These are phyloP conservation scores for Dryadomyces quercivorus DNA, from an alignment of 2,329 filamentous ascomycete genomes.

Conservation along the genomic window DNA sequence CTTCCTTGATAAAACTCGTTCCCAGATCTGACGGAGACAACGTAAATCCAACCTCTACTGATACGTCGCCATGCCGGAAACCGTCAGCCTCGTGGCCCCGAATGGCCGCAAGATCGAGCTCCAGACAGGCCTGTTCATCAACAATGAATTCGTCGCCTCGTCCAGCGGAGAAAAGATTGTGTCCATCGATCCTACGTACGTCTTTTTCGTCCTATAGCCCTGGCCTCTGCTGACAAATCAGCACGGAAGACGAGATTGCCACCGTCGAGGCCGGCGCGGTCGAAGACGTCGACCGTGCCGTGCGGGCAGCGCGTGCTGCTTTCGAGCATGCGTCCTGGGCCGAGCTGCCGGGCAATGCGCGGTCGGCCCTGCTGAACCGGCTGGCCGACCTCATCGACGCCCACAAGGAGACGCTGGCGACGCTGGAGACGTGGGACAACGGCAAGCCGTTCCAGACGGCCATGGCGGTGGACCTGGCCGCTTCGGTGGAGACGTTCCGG, in stretches of 20 bases:
- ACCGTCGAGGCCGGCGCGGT: conserved; percentile 7
- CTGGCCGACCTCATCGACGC: conserved; percentile 30
- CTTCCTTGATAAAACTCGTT: no score
- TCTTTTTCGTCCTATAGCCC: no score
- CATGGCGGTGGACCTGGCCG: conserved; percentile 6
- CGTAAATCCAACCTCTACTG: no score
- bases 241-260: conserved; percentile 7
- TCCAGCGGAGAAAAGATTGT: conserved; percentile 52
- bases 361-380: conserved; percentile 27
- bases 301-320: conserved; percentile 11
- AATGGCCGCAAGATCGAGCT: conserved; percentile 63
- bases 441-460: conserved; percentile 43
- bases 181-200: conserved; percentile 50
- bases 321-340: conserved; percentile 7
- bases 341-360: conserved; percentile 11
- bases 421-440: conserved; percentile 68
- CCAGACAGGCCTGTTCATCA: conserved; percentile 60
- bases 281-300: conserved; percentile 9
- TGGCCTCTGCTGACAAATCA: no score
- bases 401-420: conserved; percentile 24
- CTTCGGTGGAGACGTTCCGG: conserved; percentile 32
- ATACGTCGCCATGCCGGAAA: no score
- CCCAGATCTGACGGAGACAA: no score
- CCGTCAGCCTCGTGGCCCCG: conserved; percentile 18
- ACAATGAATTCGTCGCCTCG: conserved; percentile 65